Evolutionary conservation across 192 early-diverging fungal species (phyloP).

Genomic region (Dispira simplex): DNA sequence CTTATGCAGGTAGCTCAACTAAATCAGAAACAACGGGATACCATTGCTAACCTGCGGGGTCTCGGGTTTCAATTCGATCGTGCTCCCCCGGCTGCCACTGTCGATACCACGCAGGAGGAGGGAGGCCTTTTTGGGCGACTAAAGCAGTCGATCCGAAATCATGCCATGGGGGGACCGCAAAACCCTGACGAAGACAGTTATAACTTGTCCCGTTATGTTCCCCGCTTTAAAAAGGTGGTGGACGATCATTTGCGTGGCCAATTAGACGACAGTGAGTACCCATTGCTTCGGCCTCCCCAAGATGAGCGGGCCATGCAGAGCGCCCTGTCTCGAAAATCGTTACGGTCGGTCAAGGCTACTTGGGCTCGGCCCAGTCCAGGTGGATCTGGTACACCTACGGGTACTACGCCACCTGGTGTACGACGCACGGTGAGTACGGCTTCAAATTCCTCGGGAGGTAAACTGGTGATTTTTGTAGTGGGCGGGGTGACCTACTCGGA

Average conservation of each 20-base stretch:
- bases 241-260: constrained; percentile 7
- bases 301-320: constrained; percentile 10
- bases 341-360: constrained; percentile 10
- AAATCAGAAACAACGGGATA: background rate
- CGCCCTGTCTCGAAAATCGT: constrained; percentile 3
- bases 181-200: constrained; percentile 6
- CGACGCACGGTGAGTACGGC: background rate
- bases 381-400: background rate
- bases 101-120: background rate
- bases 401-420: background rate
- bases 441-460: background rate
- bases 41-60: background rate
- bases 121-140: constrained; percentile 8
- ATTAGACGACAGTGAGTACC: background rate
- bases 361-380: constrained; percentile 5
- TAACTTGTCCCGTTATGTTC: constrained; percentile 8
- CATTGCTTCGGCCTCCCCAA: constrained; percentile 4
- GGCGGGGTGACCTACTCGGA: constrained; percentile 30
- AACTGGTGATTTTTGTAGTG: constrained; percentile 25
- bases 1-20: constrained; percentile 14
- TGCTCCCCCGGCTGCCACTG: background rate
- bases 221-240: constrained; percentile 1
- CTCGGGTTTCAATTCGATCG: constrained; percentile 10
- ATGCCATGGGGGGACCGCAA: background rate
- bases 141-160: constrained; percentile 1